Percentiles rank a stretch among this genome's conserved stretches.
Evolutionary conservation across 306 rosid species (phyloP).

Genomic region (Vachellia pachyceras): DNA sequence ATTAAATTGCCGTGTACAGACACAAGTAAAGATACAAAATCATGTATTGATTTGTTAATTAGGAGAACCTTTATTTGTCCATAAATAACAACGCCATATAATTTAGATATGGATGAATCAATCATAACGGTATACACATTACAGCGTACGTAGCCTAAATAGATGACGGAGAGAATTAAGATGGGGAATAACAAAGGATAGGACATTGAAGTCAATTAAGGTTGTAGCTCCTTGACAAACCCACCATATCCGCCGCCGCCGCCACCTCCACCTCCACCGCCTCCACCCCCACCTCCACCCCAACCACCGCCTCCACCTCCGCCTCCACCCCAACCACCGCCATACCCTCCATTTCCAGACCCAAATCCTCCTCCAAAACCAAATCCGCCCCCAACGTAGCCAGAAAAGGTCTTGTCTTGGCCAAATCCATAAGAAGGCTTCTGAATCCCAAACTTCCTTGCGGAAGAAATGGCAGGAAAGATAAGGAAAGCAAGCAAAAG

Average conservation of each 20-base stretch:
- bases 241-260: not conserved
- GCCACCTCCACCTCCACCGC: too few relatives aligned
- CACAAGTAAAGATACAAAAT: not conserved
- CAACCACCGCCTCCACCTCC: conserved; percentile 19
- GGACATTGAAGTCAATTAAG: not conserved
- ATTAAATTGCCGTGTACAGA: too few relatives aligned
- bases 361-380: conserved; percentile 40
- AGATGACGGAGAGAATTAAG: not conserved
- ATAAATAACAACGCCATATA: not conserved
- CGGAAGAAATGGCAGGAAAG: conserved; percentile 35
- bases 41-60: not conserved
- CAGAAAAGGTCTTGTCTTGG: conserved; percentile 41
- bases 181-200: not conserved
- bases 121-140: not conserved
- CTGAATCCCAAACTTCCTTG: conserved; percentile 42
- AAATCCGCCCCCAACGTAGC: conserved; percentile 36
- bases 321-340: too few relatives aligned
- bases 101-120: not conserved
- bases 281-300: not conserved
- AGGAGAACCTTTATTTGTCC: not conserved
- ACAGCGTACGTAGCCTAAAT: not conserved
- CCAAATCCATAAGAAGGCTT: conserved; percentile 21
- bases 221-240: conserved; percentile 2
- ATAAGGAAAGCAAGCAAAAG: conserved; percentile 44
- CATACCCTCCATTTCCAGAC: too few relatives aligned